These are phyloP conservation scores for Limonium bicolor DNA, from an alignment of 148 eudicot genomes.

Conservation along the genomic window DNA sequence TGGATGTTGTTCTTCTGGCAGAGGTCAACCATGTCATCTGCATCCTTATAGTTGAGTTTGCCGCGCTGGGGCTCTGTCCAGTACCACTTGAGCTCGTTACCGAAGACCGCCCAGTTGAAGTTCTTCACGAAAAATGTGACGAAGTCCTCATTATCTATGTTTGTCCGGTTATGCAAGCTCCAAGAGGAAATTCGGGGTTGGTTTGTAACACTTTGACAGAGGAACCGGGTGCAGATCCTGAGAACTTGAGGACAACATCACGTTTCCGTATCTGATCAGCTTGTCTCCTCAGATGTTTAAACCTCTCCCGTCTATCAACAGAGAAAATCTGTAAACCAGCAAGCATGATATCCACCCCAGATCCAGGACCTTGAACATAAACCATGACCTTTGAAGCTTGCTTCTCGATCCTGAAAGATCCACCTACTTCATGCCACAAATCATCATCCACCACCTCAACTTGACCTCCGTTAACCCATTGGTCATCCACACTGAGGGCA, in stretches of 20 bases:
- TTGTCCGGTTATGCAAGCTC: constrained; percentile 54
- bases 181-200: constrained; percentile 67
- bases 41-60: constrained; percentile 65
- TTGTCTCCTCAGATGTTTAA: constrained; percentile 37
- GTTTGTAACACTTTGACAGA: constrained; percentile 49
- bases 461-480: constrained; percentile 92
- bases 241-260: constrained; percentile 56
- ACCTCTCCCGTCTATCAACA: constrained; percentile 69
- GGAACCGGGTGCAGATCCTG: constrained; percentile 24
- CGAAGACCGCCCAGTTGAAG: constrained; percentile 95
- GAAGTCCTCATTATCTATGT: constrained; percentile 81
- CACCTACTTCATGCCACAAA: constrained; percentile 83
- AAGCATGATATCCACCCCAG: constrained; percentile 75
- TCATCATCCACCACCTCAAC: constrained; percentile 54
- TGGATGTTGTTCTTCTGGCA: constrained; percentile 48
- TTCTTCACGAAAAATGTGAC: constrained; percentile 58
- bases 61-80: constrained; percentile 85
- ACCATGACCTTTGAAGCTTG: constrained; percentile 63
- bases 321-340: constrained; percentile 79
- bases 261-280: constrained; percentile 88
- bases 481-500: constrained; percentile 63
- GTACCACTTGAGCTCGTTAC: constrained; percentile 88
- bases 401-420: constrained; percentile 84
- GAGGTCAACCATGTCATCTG: constrained; percentile 63
- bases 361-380: constrained; percentile 72